phyloP scores from a whole-genome alignment of 768 basidiomycete genomes.

The Leccinum barrowsii region DNA sequence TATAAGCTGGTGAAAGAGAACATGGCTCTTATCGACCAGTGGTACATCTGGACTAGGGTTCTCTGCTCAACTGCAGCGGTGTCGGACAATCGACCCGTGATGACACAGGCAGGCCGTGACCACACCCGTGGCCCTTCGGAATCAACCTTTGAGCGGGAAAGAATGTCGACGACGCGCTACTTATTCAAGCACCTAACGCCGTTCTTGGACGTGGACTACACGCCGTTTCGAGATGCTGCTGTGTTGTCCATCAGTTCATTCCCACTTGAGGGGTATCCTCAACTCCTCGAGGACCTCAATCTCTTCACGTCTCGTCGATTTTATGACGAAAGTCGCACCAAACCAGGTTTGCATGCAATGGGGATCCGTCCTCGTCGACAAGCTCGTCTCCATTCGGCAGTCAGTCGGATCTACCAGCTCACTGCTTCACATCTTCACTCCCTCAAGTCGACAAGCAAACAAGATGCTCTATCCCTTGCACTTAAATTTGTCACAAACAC shows the following conservation, averaged over 20 bases:
- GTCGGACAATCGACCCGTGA: slow-evolving; percentile 55
- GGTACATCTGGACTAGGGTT: slow-evolving; percentile 80
- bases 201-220: slow-evolving; percentile 83
- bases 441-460: slow-evolving; percentile 62
- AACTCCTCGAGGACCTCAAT: slow-evolving; percentile 80
- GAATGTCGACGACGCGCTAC: slow-evolving; percentile 76
- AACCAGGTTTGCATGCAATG: slow-evolving; percentile 40
- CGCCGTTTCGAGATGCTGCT: slow-evolving; percentile 78
- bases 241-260: slow-evolving; percentile 89
- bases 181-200: slow-evolving; percentile 84
- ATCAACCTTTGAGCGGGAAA: slow-evolving; percentile 73
- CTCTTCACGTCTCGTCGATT: slow-evolving; percentile 78
- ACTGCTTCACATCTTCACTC: slow-evolving; percentile 76
- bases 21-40: slow-evolving; percentile 63
- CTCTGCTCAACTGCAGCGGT: slow-evolving; percentile 79
- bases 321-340: slow-evolving; percentile 62
- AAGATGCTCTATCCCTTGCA: slow-evolving; percentile 72
- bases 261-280: slow-evolving; percentile 70
- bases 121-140: slow-evolving; percentile 71
- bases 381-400: slow-evolving; percentile 78
- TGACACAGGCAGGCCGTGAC: slow-evolving; percentile 55
- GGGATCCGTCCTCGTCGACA: slow-evolving; percentile 64
- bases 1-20: slow-evolving; percentile 53
- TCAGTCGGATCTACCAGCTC: slow-evolving; percentile 84
- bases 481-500: slow-evolving; percentile 86